phyloP scores from a whole-genome alignment of 2,329 filamentous ascomycete species.

The Phaeosphaeria sp. region DNA sequence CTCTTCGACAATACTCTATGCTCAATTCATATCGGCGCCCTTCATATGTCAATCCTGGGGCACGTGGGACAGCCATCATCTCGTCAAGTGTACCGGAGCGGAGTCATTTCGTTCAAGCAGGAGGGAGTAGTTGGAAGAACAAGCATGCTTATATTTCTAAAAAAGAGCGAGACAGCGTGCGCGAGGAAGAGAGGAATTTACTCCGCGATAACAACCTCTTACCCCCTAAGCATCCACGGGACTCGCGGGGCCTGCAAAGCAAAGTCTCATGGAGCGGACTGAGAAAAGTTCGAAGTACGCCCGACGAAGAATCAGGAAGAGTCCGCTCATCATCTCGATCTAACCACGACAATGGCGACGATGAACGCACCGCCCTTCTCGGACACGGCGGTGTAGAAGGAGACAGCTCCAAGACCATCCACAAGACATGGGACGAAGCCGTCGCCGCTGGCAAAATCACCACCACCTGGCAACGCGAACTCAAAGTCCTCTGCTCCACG shows the following conservation, averaged over 20 bases:
- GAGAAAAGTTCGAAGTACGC: slow-evolving; percentile 34
- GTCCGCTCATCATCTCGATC: not conserved
- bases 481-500: slow-evolving; percentile 73
- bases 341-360: slow-evolving; percentile 16
- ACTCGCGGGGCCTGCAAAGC: slow-evolving; percentile 31
- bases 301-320: slow-evolving; percentile 40
- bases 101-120: not conserved
- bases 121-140: not conserved
- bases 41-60: slow-evolving; percentile 75
- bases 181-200: slow-evolving; percentile 64
- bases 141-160: slow-evolving; percentile 50
- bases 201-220: slow-evolving; percentile 67
- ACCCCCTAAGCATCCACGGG: slow-evolving; percentile 57
- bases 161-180: slow-evolving; percentile 60
- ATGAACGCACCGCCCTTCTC: slow-evolving; percentile 59
- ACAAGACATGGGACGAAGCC: slow-evolving; percentile 66
- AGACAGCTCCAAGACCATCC: slow-evolving; percentile 55
- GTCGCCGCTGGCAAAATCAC: slow-evolving; percentile 80
- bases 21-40: slow-evolving; percentile 76
- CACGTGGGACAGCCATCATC: slow-evolving; percentile 73
- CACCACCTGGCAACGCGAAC: slow-evolving; percentile 90
- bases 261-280: slow-evolving; percentile 40
- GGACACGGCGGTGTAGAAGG: slow-evolving; percentile 33
- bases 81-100: slow-evolving; percentile 58
- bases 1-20: slow-evolving; percentile 58